Conservation (phyloP, 2,329 filamentous ascomycete genomes). For the Knoxdaviesia capensis region DNA sequence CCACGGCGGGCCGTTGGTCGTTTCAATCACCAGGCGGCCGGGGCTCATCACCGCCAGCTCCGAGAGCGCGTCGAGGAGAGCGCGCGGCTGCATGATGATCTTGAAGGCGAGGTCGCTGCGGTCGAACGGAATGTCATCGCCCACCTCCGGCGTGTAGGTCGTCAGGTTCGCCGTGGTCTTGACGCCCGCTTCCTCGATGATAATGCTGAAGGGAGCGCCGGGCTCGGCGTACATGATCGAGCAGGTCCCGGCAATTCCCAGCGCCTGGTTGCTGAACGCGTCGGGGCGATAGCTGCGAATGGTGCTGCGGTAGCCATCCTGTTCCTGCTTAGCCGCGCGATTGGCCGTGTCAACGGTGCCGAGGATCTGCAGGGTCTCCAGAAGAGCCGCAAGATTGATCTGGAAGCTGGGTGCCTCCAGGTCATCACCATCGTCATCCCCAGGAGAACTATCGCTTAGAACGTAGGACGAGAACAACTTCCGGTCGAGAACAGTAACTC, state of each 20-base stretch:
- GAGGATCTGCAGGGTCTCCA: constrained; percentile 92
- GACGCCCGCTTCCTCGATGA: constrained; percentile 69
- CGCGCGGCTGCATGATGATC: constrained; percentile 74
- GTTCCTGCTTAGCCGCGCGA: constrained; percentile 35
- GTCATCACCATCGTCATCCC: constrained; percentile 17
- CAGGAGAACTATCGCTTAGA: constrained; percentile 29
- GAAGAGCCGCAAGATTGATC: constrained; percentile 66
- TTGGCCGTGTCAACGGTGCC: constrained; percentile 54
- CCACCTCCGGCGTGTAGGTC: constrained; percentile 60
- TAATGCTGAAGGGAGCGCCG: constrained; percentile 65
- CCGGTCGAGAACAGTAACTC: constrained; percentile 62
- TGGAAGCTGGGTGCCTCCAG: constrained; percentile 51
- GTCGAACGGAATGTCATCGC: constrained; percentile 75
- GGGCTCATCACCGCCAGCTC: constrained; percentile 56
- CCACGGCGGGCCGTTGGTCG: constrained; percentile 43
- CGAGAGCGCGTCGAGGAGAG: constrained; percentile 49
- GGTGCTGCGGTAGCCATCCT: constrained; percentile 40
- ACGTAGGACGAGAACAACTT: constrained; percentile 72
- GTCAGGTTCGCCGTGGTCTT: constrained; percentile 78
- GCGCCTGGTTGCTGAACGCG: constrained; percentile 64
- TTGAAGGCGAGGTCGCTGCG: constrained; percentile 67
- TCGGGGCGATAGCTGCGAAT: constrained; percentile 42
- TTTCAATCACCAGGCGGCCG: constrained; percentile 46
- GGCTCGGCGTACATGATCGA: constrained; percentile 56
- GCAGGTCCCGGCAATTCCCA: constrained; percentile 74